phyloP scores from a whole-genome alignment of 164 flowering plant species.

The Annona squamosa region DNA sequence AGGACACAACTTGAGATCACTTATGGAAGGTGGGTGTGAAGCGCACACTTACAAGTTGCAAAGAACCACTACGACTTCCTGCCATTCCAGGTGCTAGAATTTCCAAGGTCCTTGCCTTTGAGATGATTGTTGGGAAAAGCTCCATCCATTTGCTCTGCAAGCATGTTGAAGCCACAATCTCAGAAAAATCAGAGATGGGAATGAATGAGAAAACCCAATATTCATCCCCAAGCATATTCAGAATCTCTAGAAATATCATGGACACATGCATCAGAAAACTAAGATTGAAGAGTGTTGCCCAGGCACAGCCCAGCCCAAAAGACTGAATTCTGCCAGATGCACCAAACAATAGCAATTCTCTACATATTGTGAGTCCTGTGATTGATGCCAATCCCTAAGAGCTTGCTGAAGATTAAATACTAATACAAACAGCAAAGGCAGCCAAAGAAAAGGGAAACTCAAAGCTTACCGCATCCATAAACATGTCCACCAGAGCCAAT shows the following conservation, averaged over 20 bases:
- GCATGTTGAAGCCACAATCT: not conserved
- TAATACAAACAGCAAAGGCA: not conserved
- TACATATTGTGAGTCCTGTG: not conserved
- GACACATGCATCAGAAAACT: not conserved
- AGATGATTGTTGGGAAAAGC: conserved; percentile 55
- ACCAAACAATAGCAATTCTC: not conserved
- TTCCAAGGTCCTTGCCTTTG: conserved; percentile 42
- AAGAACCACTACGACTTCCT: conserved; percentile 48
- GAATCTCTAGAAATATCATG: too few relatives aligned
- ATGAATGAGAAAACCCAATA: not conserved
- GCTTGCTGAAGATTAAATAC: not conserved
- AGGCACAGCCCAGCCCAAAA: too few relatives aligned
- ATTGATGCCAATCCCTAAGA: not conserved
- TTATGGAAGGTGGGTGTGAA: not conserved
- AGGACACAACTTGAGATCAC: not conserved
- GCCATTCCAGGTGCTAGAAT: conserved; percentile 39
- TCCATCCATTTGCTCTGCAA: conserved; percentile 60
- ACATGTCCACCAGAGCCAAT: conserved; percentile 49
- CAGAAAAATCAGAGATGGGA: not conserved
- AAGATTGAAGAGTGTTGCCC: not conserved
- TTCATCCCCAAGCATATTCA: too few relatives aligned
- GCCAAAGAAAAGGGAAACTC: not conserved
- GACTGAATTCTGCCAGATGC: not conserved
- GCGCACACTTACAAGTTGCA: conserved; percentile 50
- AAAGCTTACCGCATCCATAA: conserved; percentile 66